Conservation (phyloP, 192 early-diverging fungal species). For the Bifiguratus adelaidae region DNA sequence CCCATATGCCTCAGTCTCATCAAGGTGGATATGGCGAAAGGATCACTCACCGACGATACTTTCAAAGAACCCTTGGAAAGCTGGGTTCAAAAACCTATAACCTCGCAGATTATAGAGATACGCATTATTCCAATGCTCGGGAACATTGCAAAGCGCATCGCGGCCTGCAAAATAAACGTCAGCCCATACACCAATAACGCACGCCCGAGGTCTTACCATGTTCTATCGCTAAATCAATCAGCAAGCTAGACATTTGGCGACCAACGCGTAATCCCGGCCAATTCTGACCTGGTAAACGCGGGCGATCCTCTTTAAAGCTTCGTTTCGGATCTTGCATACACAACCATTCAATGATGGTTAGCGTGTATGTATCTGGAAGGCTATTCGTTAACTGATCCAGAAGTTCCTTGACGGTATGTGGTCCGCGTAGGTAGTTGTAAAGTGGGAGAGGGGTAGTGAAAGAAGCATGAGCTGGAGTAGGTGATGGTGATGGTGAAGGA, state of each 20-base stretch:
- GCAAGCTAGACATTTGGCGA: not conserved
- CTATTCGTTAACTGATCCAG: too few species aligned
- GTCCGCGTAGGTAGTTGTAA: not conserved
- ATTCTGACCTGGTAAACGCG: slow-evolving; percentile 3
- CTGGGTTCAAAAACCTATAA: slow-evolving; percentile 5
- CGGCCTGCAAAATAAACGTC: not conserved
- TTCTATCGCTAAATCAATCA: not conserved
- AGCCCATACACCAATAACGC: not conserved
- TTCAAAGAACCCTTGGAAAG: slow-evolving; percentile 8
- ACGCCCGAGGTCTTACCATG: not conserved
- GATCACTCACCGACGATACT: slow-evolving; percentile 2
- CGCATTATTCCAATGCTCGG: slow-evolving; percentile 8
- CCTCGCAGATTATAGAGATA: slow-evolving; percentile 2
- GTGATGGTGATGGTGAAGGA: too few species aligned
- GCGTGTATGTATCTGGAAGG: not conserved
- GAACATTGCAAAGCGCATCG: slow-evolving; percentile 2
- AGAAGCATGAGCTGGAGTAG: too few species aligned
- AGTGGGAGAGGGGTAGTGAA: not conserved
- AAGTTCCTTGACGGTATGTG: not conserved
- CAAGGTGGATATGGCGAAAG: not conserved
- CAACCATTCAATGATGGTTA: slow-evolving; percentile 4
- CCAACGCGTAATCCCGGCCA: not conserved
- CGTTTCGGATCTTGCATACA: slow-evolving; percentile 5
- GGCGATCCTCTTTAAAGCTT: slow-evolving; percentile 1
- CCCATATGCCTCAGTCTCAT: not conserved